Conservation (phyloP, 2,329 filamentous ascomycete species). For the Zymoseptoria tritici region DNA sequence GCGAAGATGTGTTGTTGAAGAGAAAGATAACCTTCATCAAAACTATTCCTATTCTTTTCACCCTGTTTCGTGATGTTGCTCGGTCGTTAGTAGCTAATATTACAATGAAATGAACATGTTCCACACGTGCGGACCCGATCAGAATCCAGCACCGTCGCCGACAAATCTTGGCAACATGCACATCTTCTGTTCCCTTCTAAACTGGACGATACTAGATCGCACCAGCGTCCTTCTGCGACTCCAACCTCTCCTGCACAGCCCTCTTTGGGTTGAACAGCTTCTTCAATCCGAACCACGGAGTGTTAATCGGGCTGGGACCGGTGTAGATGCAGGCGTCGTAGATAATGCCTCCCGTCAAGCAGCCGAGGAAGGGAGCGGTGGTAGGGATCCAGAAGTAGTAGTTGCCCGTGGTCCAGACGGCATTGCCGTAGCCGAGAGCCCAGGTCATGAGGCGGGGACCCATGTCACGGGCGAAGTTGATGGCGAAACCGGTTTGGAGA, state of each 20-base stretch:
- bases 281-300: constrained; percentile 39
- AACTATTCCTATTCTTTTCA: no score
- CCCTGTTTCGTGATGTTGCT: no score
- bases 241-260: constrained; percentile 16
- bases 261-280: constrained; percentile 20
- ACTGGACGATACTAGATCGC: constrained; percentile 14
- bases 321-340: constrained; percentile 64
- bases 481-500: constrained; percentile 61
- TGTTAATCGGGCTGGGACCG: constrained; percentile 55
- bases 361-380: constrained; percentile 58
- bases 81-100: no score
- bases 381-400: constrained; percentile 66
- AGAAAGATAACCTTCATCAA: no score
- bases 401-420: constrained; percentile 55
- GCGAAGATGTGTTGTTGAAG: no score
- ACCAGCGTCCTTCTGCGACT: constrained; percentile 23
- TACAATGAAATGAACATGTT: no score
- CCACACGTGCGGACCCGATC: no score
- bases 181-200: no score
- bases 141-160: no score
- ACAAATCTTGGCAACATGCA: no score
- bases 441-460: constrained; percentile 60
- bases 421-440: constrained; percentile 57
- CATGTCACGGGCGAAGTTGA: constrained; percentile 65
- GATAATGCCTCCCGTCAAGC: constrained; percentile 55